Conservation (phyloP, 2,329 filamentous ascomycete genomes). For the Pseudogymnoascus sp. region DNA sequence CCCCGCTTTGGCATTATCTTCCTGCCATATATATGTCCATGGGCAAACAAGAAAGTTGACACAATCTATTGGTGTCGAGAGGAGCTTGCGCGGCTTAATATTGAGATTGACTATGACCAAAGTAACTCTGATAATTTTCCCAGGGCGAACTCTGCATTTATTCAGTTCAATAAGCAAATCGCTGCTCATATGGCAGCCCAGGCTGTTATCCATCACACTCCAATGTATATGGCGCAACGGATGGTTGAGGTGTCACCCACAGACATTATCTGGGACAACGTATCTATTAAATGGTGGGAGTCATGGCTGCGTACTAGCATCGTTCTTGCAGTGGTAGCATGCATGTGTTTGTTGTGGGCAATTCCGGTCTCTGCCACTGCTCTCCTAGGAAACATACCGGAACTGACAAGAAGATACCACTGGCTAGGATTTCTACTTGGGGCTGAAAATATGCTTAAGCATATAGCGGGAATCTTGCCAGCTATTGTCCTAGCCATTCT, state of each 20-base stretch:
- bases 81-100: conserved; percentile 79
- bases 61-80: conserved; percentile 86
- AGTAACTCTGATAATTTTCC: conserved; percentile 78
- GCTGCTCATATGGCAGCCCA: conserved; percentile 98
- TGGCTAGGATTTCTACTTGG: conserved; percentile 74
- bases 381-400: conserved; percentile 67
- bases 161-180: conserved; percentile 97
- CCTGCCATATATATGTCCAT: conserved; percentile 37
- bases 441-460: conserved; percentile 55
- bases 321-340: conserved; percentile 58
- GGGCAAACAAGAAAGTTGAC: conserved; percentile 84
- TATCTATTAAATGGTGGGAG: conserved; percentile 93
- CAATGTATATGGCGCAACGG: conserved; percentile 86
- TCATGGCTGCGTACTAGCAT: conserved; percentile 56
- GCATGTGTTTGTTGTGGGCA: conserved; percentile 81
- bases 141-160: conserved; percentile 91
- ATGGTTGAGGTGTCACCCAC: conserved; percentile 85
- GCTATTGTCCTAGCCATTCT: conserved; percentile 68
- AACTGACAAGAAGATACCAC: conserved; percentile 53
- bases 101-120: conserved; percentile 89
- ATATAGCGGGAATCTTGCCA: conserved; percentile 78
- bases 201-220: conserved; percentile 79
- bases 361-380: conserved; percentile 86
- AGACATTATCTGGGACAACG: conserved; percentile 94
- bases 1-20: conserved; percentile 46